These are phyloP conservation scores for Metschnikowia picachoensis DNA, from an alignment of 805 yeast genomes.

Conservation along the genomic window DNA sequence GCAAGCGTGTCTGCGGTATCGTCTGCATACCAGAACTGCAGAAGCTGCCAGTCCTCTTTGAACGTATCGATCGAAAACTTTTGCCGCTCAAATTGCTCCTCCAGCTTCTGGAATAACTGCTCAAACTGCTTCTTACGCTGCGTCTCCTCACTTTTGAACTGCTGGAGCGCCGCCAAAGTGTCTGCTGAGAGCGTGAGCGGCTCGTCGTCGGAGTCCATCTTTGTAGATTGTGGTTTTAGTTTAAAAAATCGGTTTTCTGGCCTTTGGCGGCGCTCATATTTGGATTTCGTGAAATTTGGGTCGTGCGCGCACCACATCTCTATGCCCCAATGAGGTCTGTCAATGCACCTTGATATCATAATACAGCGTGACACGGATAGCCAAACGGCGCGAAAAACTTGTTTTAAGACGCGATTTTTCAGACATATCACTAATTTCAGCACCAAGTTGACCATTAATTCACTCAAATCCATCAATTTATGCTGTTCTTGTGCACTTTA, in stretches of 20 bases:
- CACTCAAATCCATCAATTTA: background rate
- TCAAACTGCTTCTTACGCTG: conserved; percentile 54
- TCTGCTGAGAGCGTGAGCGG: conserved; percentile 44
- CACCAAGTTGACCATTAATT: too few relatives aligned
- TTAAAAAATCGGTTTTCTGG: background rate
- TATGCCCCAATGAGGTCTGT: background rate
- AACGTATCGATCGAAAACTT: conserved; percentile 63
- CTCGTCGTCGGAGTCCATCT: conserved; percentile 41
- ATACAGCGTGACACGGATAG: too few relatives aligned
- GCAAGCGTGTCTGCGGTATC: conserved; percentile 67
- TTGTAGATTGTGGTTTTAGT: background rate
- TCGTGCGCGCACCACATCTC: conserved; percentile 11
- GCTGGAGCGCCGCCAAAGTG: conserved; percentile 55
- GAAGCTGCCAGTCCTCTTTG: conserved; percentile 90
- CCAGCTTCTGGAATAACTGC: conserved; percentile 52
- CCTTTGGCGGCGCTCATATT: background rate
- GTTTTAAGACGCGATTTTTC: too few relatives aligned
- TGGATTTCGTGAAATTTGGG: background rate
- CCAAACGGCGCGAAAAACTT: too few relatives aligned
- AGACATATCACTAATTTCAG: too few relatives aligned
- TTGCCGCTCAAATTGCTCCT: conserved; percentile 46
- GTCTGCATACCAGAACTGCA: conserved; percentile 88
- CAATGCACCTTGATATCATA: too few relatives aligned
- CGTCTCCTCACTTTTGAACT: conserved; percentile 63
- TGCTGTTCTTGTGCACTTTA: conserved; percentile 18